phyloP scores from a whole-genome alignment of 352 stramenopile genomes.

The Globisporangium cystogenes region DNA sequence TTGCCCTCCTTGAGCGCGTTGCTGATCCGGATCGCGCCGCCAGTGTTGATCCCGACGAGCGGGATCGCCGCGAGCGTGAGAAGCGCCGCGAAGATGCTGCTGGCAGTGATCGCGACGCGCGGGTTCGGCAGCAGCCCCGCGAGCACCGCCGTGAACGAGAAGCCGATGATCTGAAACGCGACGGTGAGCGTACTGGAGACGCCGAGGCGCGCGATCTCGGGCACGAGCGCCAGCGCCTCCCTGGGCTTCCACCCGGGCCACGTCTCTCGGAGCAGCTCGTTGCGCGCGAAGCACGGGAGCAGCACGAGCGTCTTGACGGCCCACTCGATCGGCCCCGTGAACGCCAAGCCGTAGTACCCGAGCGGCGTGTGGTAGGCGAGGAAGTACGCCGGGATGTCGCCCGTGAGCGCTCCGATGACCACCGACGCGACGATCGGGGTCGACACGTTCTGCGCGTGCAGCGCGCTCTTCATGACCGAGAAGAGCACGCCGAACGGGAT shows the following conservation, averaged over 20 bases:
- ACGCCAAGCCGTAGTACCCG: slow-evolving; percentile 27
- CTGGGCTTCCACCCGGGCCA: slow-evolving; percentile 18
- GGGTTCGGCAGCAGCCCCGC: slow-evolving; percentile 27
- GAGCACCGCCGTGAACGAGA: slow-evolving; percentile 15
- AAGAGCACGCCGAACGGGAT: slow-evolving; percentile 25
- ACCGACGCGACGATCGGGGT: slow-evolving; percentile 25
- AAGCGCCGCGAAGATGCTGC: slow-evolving; percentile 26
- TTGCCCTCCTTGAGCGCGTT: slow-evolving; percentile 26
- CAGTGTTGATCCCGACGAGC: slow-evolving; percentile 21
- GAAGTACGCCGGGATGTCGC: slow-evolving; percentile 19
- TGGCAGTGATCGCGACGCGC: slow-evolving; percentile 23
- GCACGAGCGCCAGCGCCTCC: slow-evolving; percentile 10
- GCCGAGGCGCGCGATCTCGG: slow-evolving; percentile 12
- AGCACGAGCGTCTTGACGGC: slow-evolving; percentile 22
- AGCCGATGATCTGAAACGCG: slow-evolving; percentile 17
- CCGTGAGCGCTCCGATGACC: slow-evolving; percentile 15
- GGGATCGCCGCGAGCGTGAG: slow-evolving; percentile 25
- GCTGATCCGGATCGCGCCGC: slow-evolving; percentile 27
- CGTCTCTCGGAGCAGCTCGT: slow-evolving; percentile 10
- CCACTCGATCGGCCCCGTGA: slow-evolving; percentile 20
- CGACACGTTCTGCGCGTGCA: slow-evolving; percentile 35
- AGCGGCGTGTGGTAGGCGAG: slow-evolving; percentile 32
- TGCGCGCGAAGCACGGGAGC: slow-evolving; percentile 17
- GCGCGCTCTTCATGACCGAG: slow-evolving; percentile 18
- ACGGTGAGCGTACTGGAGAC: slow-evolving; percentile 13